Base-by-base conservation (phyloP, 768 basidiomycete genomes). In the Auricularia sp. region DNA sequence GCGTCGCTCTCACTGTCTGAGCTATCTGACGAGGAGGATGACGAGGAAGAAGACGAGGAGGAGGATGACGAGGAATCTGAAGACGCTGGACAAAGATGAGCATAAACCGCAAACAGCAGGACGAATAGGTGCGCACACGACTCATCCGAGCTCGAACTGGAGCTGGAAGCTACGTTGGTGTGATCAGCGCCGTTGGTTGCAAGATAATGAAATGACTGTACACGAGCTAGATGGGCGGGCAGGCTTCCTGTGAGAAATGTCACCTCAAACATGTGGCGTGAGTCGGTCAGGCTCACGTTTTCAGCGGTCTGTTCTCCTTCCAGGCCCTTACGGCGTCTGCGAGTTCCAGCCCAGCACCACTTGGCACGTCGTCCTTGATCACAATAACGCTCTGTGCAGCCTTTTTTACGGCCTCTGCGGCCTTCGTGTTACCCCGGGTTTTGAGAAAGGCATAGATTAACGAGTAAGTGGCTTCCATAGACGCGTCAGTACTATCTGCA, bases 401-500 rank as follows among this genome's bases (percentile, higher is more conserved):
- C 68, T 87, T 89, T 76, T 84, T 90, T 61, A 93, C 77, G 1
- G 87, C 86, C 64, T 81, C 77, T 8, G 91, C 91, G 7, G 84
- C 88, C 69, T 90, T 90, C 36, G 72, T 71, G 72, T 92, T 87
- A 0, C 82, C 80, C 59, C 81, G 84, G 70, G 84, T 82, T 65
- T 74, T 77, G 43, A 94, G 79, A 75, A 93, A 94, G 8, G 83
- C 77, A 70, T 91, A 82, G 65, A 94, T 85, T 61, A 91, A 75
- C 68, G 84, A 81, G 78, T 92, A 94, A 3, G 88, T 87, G 29
- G 80, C 91, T 92, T 70, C 47, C 11, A 29, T 47, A 18, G 34
- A 42, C 11, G 21, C 33, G 42, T 42, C 14, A 39, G 44, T 16
- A 16, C 16, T 21, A 35, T 6, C 29, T 11, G 29, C 29, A 6